Evolutionary conservation across 2,329 filamentous ascomycete genomes (phyloP), one percentile per base, ranked within the genome.

Genomic region (Stagonosporopsis chrysanthemi): DNA sequence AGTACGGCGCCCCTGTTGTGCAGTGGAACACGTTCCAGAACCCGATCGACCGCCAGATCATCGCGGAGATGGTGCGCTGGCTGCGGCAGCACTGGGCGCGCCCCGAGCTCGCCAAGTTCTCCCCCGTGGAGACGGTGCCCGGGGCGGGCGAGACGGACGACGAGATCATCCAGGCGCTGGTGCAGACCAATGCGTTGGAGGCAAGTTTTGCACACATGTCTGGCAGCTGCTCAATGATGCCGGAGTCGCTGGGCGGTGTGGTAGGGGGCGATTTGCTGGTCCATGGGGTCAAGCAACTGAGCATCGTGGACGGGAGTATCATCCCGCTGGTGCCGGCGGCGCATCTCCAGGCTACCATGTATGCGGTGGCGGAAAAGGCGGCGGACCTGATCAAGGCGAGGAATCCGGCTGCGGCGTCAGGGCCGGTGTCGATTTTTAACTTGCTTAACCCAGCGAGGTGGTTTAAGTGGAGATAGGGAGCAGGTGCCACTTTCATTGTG

Each of bases 1-100:
- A 74, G 3, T 57, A 62, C 15, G 66, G 62, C 3, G 61, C 56
- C 2, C 76, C 76, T 2, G 43, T 77, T 6, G 65, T 78, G 7
- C 61, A 75, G 33, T 76, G 66, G 56, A 72, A 72, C 49, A 67
- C 75, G 1, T 70, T 67, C 19, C 62, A 70, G 28, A 76, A 78
- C 55, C 76, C 75, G 0, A 57, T 75, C 11, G 78, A 80, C 52
- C 59, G 66, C 6, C 61, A 66, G n/a, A 64, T 78, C 24, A 45
- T 78, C 0, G 64, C 71, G 0, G 72, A 73, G 33, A 70, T 75
- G 45, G 60, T 79, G 1, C 65, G 74, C 17, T 75, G 67, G 61
- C 76, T 75, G 23, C 67, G 78, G 5, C 50, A 60, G 22, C 76
- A 76, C 55, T 74, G 72, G 65, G 65, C 67, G 12, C 64, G 65